Evolutionary conservation across 371 early-diverging fungal genomes (phyloP), one percentile per base, ranked within the genome.

Genomic region (Sporodiniella umbellata): DNA sequence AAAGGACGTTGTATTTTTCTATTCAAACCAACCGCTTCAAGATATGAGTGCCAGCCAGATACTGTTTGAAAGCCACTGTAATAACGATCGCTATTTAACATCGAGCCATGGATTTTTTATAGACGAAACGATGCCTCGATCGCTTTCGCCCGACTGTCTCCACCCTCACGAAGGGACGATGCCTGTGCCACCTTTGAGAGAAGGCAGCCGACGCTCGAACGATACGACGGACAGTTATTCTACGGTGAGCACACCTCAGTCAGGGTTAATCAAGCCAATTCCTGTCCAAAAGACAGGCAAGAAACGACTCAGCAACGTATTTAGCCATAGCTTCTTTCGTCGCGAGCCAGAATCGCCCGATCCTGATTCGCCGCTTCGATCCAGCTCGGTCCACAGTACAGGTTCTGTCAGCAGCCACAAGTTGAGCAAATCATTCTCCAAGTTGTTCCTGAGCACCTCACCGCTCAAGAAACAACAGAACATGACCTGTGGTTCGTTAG

Each of bases 41-140:
- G n/a, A n/a, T 19, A 18, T 21, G 17, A 38, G 30, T 23, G 33
- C 26, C 33, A 24, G 28, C 11, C 26, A 48, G 18, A 47, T 25
- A 18, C 21, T 48, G 25, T 43, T 42, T 8, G 53, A 53, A 33
- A 53, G 48, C 33, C 48, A 28, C 12, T 38, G 53, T 38, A 24
- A 17, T 8, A 40, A 35, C 15, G 10, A 31, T 31, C 35, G 15
- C 8, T 58, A 53, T 45, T 39, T 45, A 44, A 35, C 53, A 2
- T 35, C 35, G 4, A 35, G 15, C 8, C 49, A 49, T 11, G 45
- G 22, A 31, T 58, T 44, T 31, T 59, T 54, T 26, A 35, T 28
- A 19, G 58, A 58, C 37, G 51, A 60, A 8, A 15, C 39, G 18
- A 60, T 60, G 30, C 60, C 55, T 15, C 44, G 60, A 51, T 60